Base-by-base conservation (phyloP, 2,329 filamentous ascomycete species). In the Plectosphaerella sp. region DNA sequence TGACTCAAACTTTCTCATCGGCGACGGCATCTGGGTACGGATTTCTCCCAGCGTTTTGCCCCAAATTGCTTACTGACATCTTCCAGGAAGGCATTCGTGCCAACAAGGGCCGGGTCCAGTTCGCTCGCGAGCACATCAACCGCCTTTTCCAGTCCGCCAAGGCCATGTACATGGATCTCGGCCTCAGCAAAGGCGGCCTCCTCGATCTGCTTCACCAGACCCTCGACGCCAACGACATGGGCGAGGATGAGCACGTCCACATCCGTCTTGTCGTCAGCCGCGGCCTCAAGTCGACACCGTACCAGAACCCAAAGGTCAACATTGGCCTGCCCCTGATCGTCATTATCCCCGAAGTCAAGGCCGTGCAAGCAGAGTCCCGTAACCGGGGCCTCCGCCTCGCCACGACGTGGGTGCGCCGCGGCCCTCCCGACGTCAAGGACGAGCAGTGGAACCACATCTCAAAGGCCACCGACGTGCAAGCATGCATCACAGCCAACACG, bases 361-460 rank as follows among this genome's bases (percentile, higher is more conserved):
- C 59, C 11, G 57, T 61, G 16, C 58, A 59, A 22, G 51, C 61
- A 12, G 48, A 54, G 3, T 54, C 60, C 2, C 60, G 60, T 39
- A 48, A 52, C 24, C 55, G 57, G 15, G 62, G 62, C 10, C 52
- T 64, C 5, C 53, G 60, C 9, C 58, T 64, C 7, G 61, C 45
- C 16, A 64, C 62, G 15, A 62, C 62, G 3, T 62, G 59, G 59
- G 61, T 65, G 24, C 62, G 63, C 3, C 61, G 63, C 3, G 63
- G 63, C 2, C 61, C 63, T 8, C 63, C 63, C 2, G 63, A 65
- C 45, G 62, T 65, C 48, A 65, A 65, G 47, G 63, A 65, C 47
- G 62, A 65, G 55, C 60, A 62, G 51, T 65, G 62, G 63, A 65
- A 65, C 39, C 63, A 65, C 55, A 62, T 65, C 37, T 63, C 61